phyloP scores from a whole-genome alignment of 106 monocot species.

The Agapanthus africanus region DNA sequence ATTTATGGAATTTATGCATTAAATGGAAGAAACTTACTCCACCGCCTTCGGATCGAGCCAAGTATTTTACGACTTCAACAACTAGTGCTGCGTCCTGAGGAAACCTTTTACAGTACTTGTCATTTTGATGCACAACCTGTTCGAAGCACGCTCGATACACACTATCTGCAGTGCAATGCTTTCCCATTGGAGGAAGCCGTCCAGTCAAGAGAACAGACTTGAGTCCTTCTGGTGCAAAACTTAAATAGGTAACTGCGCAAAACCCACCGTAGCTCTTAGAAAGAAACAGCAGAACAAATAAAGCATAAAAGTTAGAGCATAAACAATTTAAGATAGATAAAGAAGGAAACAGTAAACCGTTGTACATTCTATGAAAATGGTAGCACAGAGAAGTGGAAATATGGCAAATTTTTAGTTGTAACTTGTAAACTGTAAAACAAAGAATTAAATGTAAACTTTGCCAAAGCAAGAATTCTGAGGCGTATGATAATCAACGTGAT shows the following conservation, averaged over 20 bases:
- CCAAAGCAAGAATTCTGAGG: too few species aligned
- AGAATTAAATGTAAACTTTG: too few species aligned
- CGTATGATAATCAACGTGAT: too few species aligned
- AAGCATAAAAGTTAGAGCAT: too few species aligned
- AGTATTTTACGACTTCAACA: conserved; percentile 50
- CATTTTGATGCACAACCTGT: conserved; percentile 81
- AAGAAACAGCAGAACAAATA: conserved; percentile 7
- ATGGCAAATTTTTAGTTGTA: too few species aligned
- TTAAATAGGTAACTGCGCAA: conserved; percentile 96
- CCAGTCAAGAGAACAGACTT: conserved; percentile 83
- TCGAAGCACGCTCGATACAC: conserved; percentile 91
- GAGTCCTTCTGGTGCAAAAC: conserved; percentile 92
- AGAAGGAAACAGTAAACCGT: not conserved
- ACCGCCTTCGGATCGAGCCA: conserved; percentile 63
- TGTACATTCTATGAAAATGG: too few species aligned
- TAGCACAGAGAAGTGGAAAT: too few species aligned
- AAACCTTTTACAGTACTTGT: conserved; percentile 91
- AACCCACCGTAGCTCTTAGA: conserved; percentile 93
- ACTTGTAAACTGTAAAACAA: too few species aligned
- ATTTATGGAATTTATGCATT: not conserved
- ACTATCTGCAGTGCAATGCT: conserved; percentile 68
- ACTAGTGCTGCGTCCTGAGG: conserved; percentile 71
- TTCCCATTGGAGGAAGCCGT: conserved; percentile 86
- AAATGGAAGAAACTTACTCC: conserved; percentile 60
- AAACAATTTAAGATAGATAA: not conserved